A percentile compares a stretch with the other conserved stretches of the same genome.
phyloP scores from a whole-genome alignment of 73 alveolate species.

The Tetrahymena borealis region DNA sequence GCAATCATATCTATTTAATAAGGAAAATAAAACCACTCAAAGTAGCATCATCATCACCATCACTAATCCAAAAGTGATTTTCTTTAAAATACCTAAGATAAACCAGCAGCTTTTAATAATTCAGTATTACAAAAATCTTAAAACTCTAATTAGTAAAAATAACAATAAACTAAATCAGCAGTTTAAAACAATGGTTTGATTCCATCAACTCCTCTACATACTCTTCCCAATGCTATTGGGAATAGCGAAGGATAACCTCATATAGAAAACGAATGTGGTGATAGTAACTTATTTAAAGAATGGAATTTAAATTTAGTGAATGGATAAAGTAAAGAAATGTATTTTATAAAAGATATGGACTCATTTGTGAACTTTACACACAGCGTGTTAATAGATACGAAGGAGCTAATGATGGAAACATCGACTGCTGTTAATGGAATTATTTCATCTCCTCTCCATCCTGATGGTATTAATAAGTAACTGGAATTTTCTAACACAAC shows the following conservation, averaged over 20 bases:
- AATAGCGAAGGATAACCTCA: neutral
- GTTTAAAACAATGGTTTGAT: neutral
- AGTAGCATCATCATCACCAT: no score
- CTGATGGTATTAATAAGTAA: neutral
- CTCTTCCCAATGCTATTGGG: neutral
- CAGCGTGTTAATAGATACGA: neutral
- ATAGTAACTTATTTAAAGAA: neutral
- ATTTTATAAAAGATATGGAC: neutral
- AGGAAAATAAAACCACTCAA: neutral
- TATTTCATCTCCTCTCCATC: neutral
- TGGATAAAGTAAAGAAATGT: neutral
- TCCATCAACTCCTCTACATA: neutral
- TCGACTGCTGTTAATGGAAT: neutral
- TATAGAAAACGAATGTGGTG: neutral
- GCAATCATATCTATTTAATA: neutral
- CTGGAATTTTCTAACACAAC: neutral
- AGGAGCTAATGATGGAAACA: neutral
- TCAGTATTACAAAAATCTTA: no score
- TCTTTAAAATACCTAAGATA: neutral
- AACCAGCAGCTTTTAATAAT: no score
- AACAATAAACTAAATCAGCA: neutral
- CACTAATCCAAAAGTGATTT: no score
- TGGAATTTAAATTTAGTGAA: neutral
- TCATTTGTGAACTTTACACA: neutral
- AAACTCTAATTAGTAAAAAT: neutral